Conservation (phyloP, 1,284 basidiomycete species). For the Wallemia hederae region DNA sequence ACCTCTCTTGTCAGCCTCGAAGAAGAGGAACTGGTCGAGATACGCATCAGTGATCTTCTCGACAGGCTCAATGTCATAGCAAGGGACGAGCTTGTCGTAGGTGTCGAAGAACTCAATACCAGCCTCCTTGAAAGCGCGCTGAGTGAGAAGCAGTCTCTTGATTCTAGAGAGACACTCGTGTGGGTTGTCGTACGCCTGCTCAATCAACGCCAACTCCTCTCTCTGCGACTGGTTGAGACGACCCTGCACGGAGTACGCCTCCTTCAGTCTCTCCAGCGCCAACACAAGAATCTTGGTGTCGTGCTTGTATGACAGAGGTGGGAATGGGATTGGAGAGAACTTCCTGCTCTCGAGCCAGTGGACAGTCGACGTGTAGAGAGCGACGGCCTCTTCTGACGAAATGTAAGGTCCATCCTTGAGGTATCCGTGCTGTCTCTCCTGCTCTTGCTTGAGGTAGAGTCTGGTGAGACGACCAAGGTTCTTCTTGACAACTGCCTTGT, state of each 20-base stretch:
- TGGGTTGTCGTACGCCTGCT: constrained; percentile 63
- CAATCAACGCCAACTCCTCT: constrained; percentile 80
- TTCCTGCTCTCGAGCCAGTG: constrained; percentile 92
- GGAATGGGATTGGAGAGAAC: constrained; percentile 91
- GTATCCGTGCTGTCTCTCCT: constrained; percentile 86
- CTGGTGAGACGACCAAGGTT: constrained; percentile 64
- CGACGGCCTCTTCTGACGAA: constrained; percentile 85
- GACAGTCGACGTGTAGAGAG: constrained; percentile 85
- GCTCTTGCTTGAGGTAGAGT: constrained; percentile 86
- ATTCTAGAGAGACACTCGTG: constrained; percentile 54
- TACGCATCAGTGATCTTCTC: constrained; percentile 97
- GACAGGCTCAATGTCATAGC: constrained; percentile 90
- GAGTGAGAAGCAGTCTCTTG: constrained; percentile 75
- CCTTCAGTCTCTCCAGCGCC: constrained; percentile 83
- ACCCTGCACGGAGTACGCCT: constrained; percentile 91
- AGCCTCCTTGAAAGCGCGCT: constrained; percentile 87
- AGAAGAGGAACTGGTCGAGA: constrained; percentile 27
- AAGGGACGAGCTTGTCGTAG: constrained; percentile 81
- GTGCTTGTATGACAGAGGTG: constrained; percentile 89
- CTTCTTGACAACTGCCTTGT: constrained; percentile 96
- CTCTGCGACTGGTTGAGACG: constrained; percentile 86
- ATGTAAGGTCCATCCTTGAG: constrained; percentile 93
- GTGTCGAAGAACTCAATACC: constrained; percentile 38
- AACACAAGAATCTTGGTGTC: constrained; percentile 85
- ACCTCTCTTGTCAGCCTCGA: constrained; percentile 75